Conservation (phyloP, 2,329 filamentous ascomycete genomes). For the Achaetomium macrosporum region DNA sequence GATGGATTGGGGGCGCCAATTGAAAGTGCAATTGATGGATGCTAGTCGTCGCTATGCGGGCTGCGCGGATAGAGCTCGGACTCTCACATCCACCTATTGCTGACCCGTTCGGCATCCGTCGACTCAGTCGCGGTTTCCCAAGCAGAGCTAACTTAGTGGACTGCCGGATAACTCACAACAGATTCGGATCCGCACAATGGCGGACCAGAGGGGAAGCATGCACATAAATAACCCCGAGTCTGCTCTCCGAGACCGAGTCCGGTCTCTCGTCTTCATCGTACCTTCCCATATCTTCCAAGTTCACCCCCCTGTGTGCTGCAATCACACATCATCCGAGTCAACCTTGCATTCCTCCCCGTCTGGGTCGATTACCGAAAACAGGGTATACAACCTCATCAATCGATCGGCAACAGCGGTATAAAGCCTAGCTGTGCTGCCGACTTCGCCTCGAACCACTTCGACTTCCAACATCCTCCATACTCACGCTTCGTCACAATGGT, state of each 20-base stretch:
- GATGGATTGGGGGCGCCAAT: neutral
- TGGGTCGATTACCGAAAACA: neutral
- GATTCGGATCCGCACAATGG: neutral
- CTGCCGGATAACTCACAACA: neutral
- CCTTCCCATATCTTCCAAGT: neutral
- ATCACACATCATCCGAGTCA: neutral
- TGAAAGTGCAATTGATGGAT: neutral
- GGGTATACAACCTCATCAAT: neutral
- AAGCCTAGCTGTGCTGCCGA: neutral
- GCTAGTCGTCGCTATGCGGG: neutral
- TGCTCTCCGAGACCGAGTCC: neutral
- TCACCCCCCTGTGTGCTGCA: neutral
- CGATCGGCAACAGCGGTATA: neutral
- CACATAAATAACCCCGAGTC: constrained; percentile 12
- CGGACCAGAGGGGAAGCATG: neutral
- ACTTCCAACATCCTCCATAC: neutral
- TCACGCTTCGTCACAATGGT: constrained; percentile 23
- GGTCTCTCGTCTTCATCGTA: neutral
- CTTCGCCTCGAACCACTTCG: neutral
- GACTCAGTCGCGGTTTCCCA: neutral
- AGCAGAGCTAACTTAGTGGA: neutral
- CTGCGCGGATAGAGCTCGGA: constrained; percentile 5
- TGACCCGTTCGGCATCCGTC: neutral
- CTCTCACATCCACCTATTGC: neutral
- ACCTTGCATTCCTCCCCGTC: neutral